Percentiles rank a stretch among this genome's conserved stretches.
Evolutionary conservation across 441 rosid species (phyloP).

Genomic region (Eutrema salsugineum): DNA sequence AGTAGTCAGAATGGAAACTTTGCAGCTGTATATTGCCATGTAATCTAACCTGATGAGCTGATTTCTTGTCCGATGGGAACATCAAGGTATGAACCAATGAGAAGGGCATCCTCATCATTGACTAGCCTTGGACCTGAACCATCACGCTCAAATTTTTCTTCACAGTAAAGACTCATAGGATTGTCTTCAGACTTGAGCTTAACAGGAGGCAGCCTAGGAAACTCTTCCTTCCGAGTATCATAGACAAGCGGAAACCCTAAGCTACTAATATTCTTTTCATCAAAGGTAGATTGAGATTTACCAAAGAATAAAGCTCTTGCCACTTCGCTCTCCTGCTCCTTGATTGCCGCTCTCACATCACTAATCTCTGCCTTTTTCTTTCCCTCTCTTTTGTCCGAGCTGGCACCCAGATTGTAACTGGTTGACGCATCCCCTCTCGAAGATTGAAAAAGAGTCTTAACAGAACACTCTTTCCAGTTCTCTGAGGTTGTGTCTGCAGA

Average conservation of each 20-base stretch:
- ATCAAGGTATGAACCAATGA: constrained; percentile 84
- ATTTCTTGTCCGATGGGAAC: constrained; percentile 96
- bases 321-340: constrained; percentile 89
- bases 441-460: constrained; percentile 70
- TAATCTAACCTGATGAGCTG: constrained; percentile 74
- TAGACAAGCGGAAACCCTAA: constrained; percentile 47
- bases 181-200: constrained; percentile 93
- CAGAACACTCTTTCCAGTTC: constrained; percentile 70
- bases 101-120: constrained; percentile 59
- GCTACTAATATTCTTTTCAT: constrained; percentile 43
- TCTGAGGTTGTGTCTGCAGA: constrained; percentile 45
- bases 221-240: constrained; percentile 76
- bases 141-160: constrained; percentile 82
- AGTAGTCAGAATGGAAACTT: constrained; percentile 2
- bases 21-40: background rate
- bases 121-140: constrained; percentile 49
- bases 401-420: constrained; percentile 39
- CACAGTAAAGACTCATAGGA: constrained; percentile 62
- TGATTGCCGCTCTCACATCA: constrained; percentile 64
- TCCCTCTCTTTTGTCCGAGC: constrained; percentile 60
- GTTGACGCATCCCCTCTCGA: constrained; percentile 54
- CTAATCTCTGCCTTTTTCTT: constrained; percentile 51
- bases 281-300: constrained; percentile 52
- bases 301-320: constrained; percentile 77
- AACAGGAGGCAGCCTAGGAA: constrained; percentile 89